Percentiles rank a stretch among this genome's conserved stretches.
Evolutionary conservation across 768 basidiomycete genomes (phyloP).

Genomic region (Hygrocybe punicea): DNA sequence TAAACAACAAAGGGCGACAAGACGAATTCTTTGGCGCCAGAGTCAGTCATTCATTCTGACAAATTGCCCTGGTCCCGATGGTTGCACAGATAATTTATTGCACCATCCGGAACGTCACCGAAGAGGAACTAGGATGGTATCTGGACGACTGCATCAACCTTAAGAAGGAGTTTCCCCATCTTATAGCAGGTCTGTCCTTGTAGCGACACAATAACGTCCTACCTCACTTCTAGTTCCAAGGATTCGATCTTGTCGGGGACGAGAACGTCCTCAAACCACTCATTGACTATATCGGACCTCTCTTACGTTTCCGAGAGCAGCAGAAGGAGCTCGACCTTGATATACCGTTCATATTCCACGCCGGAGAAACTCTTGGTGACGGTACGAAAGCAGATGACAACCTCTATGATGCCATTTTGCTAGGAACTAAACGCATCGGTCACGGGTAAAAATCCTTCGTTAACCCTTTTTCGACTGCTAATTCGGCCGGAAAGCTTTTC

Average conservation of each 20-base stretch:
- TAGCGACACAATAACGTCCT: not conserved
- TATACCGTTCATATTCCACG: slow-evolving; percentile 77
- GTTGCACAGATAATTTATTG: slow-evolving; percentile 63
- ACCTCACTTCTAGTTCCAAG: slow-evolving; percentile 31
- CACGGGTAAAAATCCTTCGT: slow-evolving; percentile 53
- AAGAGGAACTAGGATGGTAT: slow-evolving; percentile 59
- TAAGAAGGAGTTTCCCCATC: slow-evolving; percentile 70
- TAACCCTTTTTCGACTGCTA: not conserved
- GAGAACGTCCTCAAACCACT: slow-evolving; percentile 62
- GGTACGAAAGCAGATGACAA: slow-evolving; percentile 68
- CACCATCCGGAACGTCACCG: slow-evolving; percentile 53
- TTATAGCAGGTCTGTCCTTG: slow-evolving; percentile 54
- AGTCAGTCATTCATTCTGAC: slow-evolving; percentile 33
- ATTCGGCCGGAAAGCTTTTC: slow-evolving; percentile 49
- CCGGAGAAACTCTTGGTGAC: slow-evolving; percentile 77
- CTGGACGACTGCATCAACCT: slow-evolving; percentile 71
- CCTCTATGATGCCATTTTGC: slow-evolving; percentile 72
- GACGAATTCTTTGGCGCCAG: slow-evolving; percentile 66
- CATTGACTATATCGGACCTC: slow-evolving; percentile 56
- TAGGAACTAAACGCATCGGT: slow-evolving; percentile 77
- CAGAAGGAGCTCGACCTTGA: slow-evolving; percentile 56
- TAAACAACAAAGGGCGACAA: slow-evolving; percentile 50
- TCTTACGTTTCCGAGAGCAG: slow-evolving; percentile 57
- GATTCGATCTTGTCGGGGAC: slow-evolving; percentile 79
- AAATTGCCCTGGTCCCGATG: not conserved